phyloP scores from a whole-genome alignment of 1,284 basidiomycete species.

The Ceratobasidium sp. region DNA sequence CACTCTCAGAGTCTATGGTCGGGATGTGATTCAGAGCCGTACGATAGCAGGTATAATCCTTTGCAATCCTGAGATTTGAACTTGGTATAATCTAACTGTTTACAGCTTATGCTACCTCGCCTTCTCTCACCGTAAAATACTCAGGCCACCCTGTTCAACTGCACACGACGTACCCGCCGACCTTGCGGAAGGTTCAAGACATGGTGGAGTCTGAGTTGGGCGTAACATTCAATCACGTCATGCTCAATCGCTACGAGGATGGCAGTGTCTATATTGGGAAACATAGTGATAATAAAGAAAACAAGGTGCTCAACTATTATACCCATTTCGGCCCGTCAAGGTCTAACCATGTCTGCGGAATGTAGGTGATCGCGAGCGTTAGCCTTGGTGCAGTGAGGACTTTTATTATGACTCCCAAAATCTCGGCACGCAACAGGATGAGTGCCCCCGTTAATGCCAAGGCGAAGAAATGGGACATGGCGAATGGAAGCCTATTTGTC shows the following conservation, averaged over 20 bases:
- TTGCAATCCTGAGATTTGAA: slow-evolving; percentile 10
- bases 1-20: slow-evolving; percentile 61
- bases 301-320: slow-evolving; percentile 47
- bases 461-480: slow-evolving; percentile 52
- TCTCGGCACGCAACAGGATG: slow-evolving; percentile 47
- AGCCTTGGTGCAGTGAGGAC: slow-evolving; percentile 58
- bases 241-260: slow-evolving; percentile 61
- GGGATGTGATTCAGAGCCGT: slow-evolving; percentile 57
- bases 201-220: slow-evolving; percentile 54
- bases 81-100: not conserved
- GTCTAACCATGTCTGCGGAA: slow-evolving; percentile 39
- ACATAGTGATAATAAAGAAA: slow-evolving; percentile 54
- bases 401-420: slow-evolving; percentile 57
- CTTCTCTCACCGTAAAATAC: slow-evolving; percentile 55
- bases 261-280: slow-evolving; percentile 57
- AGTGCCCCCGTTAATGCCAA: slow-evolving; percentile 43
- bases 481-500: slow-evolving; percentile 58
- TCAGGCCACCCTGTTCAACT: slow-evolving; percentile 55
- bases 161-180: slow-evolving; percentile 55
- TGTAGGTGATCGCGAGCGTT: slow-evolving; percentile 59
- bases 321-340: slow-evolving; percentile 42
- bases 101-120: slow-evolving; percentile 55
- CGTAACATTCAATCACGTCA: slow-evolving; percentile 59
- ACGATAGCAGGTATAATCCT: slow-evolving; percentile 52
- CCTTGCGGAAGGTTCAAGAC: slow-evolving; percentile 54